Conservation (phyloP, 768 basidiomycete species). For the Rhizopogon vinicolor region DNA sequence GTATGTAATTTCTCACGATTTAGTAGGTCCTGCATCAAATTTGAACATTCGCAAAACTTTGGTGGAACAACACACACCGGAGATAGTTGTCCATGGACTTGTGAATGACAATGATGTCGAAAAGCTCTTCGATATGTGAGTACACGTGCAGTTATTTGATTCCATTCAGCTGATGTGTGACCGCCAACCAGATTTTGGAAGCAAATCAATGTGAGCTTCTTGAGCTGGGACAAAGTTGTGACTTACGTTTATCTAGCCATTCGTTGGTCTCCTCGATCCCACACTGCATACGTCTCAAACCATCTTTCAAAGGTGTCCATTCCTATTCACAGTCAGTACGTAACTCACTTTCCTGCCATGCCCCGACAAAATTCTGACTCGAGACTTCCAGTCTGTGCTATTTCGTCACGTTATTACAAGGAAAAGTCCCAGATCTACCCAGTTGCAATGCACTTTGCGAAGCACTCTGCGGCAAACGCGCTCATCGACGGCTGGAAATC, state of each 20-base stretch:
- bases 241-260: conserved; percentile 34
- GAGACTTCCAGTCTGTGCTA: conserved; percentile 62
- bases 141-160: conserved; percentile 4
- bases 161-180: conserved; percentile 3
- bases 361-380: neutral
- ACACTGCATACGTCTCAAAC: conserved; percentile 75
- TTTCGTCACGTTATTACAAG: conserved; percentile 74
- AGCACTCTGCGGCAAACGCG: conserved; percentile 75
- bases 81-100: conserved; percentile 76
- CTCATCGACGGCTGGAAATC: conserved; percentile 81
- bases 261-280: conserved; percentile 75
- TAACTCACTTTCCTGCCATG: conserved; percentile 10
- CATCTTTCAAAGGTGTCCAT: conserved; percentile 81
- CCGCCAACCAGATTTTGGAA: conserved; percentile 55
- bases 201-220: conserved; percentile 54
- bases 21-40: conserved; percentile 64
- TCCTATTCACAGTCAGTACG: conserved; percentile 84
- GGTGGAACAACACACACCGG: conserved; percentile 77
- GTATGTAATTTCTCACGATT: neutral
- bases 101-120: conserved; percentile 78
- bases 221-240: neutral
- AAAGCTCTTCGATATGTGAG: conserved; percentile 80
- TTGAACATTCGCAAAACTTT: conserved; percentile 63
- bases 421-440: conserved; percentile 83
- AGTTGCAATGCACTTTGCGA: conserved; percentile 87